Evolutionary conservation across 306 rosid species (phyloP).

Genomic region (Luffa acutangula): DNA sequence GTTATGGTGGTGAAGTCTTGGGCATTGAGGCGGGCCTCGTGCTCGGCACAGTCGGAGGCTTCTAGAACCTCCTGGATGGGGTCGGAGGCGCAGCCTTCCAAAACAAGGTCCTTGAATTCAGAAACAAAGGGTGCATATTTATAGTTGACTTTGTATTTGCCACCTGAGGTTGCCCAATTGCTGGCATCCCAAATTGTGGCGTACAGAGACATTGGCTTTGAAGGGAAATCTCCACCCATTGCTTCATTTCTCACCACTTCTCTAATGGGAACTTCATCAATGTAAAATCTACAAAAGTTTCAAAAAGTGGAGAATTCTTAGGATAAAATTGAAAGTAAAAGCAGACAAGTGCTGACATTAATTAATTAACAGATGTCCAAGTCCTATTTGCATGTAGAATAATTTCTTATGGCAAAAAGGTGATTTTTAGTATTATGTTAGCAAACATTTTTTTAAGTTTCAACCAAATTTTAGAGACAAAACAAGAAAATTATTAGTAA

Average conservation of each 20-base stretch:
- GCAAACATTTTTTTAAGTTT: background rate
- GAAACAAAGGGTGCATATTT: slow-evolving; percentile 79
- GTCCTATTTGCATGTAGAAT: no score
- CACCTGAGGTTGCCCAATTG: slow-evolving; percentile 87
- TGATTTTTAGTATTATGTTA: no score
- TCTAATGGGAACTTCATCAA: slow-evolving; percentile 87
- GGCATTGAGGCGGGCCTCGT: slow-evolving; percentile 17
- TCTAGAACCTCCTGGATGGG: slow-evolving; percentile 43
- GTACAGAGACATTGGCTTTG: slow-evolving; percentile 85
- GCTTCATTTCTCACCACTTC: slow-evolving; percentile 52
- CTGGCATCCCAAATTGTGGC: slow-evolving; percentile 96
- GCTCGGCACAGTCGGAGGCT: slow-evolving; percentile 19
- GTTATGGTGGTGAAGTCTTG: slow-evolving; percentile 44
- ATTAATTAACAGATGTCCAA: no score
- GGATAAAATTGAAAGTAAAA: background rate
- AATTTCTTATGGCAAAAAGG: background rate
- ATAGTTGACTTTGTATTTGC: slow-evolving; percentile 72
- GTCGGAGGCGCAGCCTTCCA: slow-evolving; percentile 62
- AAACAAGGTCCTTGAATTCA: slow-evolving; percentile 66
- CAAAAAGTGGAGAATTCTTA: background rate
- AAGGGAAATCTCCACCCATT: slow-evolving; percentile 80
- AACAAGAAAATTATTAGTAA: background rate
- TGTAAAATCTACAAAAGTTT: slow-evolving; percentile 54
- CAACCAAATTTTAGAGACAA: background rate
- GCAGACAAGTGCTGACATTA: background rate